Percentiles rank a stretch among this genome's conserved stretches.
Evolutionary conservation across 2,329 filamentous ascomycete species (phyloP).

Genomic region (Botrytis aclada): DNA sequence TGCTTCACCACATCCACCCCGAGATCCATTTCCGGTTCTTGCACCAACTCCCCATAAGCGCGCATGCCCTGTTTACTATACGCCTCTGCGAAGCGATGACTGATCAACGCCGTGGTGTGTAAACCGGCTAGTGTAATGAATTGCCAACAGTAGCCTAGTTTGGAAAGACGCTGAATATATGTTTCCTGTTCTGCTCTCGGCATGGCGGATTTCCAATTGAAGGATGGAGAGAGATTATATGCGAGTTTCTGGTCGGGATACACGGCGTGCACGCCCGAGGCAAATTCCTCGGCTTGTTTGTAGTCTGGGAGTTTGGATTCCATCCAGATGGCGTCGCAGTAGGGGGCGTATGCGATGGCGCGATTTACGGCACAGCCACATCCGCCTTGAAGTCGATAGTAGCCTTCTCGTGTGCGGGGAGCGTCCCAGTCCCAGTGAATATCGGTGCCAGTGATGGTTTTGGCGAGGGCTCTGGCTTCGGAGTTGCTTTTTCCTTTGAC

Average conservation of each 20-base stretch:
- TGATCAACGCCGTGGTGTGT: conserved; percentile 92
- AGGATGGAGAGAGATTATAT: conserved; percentile 97
- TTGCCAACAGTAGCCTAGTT: conserved; percentile 97
- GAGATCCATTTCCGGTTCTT: conserved; percentile 93
- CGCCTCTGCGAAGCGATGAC: conserved; percentile 80
- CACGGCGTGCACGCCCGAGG: conserved; percentile 85
- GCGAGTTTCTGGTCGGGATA: conserved; percentile 97
- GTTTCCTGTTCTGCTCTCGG: conserved; percentile 88
- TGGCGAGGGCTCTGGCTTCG: conserved; percentile 78
- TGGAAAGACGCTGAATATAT: conserved; percentile 85
- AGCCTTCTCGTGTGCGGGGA: conserved; percentile 90
- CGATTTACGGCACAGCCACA: conserved; percentile 89
- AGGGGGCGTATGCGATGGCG: conserved; percentile 86
- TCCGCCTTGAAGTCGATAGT: conserved; percentile 88
- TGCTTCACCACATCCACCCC: conserved; percentile 95
- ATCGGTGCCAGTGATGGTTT: conserved; percentile 71
- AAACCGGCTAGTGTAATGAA: conserved; percentile 99
- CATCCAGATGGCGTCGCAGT: conserved; percentile 98
- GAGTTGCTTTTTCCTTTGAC: conserved; percentile 80
- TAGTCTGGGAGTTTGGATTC: conserved; percentile 95
- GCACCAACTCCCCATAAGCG: conserved; percentile 93
- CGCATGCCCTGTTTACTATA: conserved; percentile 85
- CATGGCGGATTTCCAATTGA: conserved; percentile 99
- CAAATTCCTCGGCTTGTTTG: conserved; percentile 87
- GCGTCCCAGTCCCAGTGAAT: conserved; percentile 94